Base-by-base conservation (phyloP, 164 flowering plant genomes). In the Buxus sempervirens region DNA sequence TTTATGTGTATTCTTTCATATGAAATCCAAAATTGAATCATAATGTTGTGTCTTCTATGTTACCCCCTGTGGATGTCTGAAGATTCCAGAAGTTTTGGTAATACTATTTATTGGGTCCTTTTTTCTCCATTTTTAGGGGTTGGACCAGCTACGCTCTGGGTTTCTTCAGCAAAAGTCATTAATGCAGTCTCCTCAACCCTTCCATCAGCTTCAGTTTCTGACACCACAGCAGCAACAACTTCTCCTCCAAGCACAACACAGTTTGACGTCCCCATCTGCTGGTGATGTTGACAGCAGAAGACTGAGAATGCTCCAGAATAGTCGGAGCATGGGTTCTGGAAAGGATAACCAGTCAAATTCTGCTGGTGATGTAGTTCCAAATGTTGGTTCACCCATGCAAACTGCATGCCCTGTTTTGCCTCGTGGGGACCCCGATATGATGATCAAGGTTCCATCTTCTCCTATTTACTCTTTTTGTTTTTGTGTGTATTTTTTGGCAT, bases 171-270 rank as follows among this genome's bases (percentile, higher is more conserved):
- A 85, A 67, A 95, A 92, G 69, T 75, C 97, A 49, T 90, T 77
- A 70, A 89, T 89, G 66, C 97, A 88, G 75, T 84, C 93, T 63
- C 82, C 96, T 67, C 97, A 89, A 77, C 88, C 95, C 16, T 89
- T 83, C 82, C 96, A 90, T 72, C 97, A 94, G 72, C 84, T 90
- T 65, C 97, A 89, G 67, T 81, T 91, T 90, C 70, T 94, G 76
- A 71, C 86, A 70, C 92, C 95, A 42, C 96, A 94, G 73, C 98
- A 91, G 72, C 98, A 90, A 49, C 98, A 88, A 68, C 84, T 95
- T 57, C 69, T 91, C 81, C 81, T 90, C 36, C 96, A 83, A 54
- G 92, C 96, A 12, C 97, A 88, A 60, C 98, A 90, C 65, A 95
- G 79, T 79, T 19, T 90, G 82, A 79, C 87, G 5, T 89, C 97